phyloP scores from a whole-genome alignment of 2,329 filamentous ascomycete species.

The Tolypocladium endophyticum region DNA sequence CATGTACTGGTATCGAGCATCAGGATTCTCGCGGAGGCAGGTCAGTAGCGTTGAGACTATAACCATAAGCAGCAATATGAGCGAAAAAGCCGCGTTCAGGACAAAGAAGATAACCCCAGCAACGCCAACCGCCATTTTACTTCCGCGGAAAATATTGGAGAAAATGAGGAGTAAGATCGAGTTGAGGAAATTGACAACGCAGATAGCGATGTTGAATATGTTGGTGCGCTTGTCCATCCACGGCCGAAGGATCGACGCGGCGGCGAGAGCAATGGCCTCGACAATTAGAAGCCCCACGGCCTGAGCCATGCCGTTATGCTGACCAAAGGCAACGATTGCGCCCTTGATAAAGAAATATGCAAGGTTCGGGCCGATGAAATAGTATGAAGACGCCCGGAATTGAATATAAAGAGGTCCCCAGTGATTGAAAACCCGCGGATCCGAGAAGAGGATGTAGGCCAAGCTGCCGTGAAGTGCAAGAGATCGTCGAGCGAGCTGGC shows the following conservation, averaged over 20 bases:
- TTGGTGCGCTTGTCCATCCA: slow-evolving; percentile 99
- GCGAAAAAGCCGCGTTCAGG: slow-evolving; percentile 71
- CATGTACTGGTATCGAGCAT: slow-evolving; percentile 93
- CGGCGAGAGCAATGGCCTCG: slow-evolving; percentile 69
- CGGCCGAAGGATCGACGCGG: slow-evolving; percentile 68
- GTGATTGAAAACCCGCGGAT: slow-evolving; percentile 85
- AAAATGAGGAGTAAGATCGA: slow-evolving; percentile 84
- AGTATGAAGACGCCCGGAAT: slow-evolving; percentile 91
- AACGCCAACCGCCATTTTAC: slow-evolving; percentile 72
- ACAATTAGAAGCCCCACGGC: slow-evolving; percentile 75
- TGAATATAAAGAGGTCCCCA: slow-evolving; percentile 98
- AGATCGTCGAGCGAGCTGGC: slow-evolving; percentile 78
- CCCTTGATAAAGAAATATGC: slow-evolving; percentile 73
- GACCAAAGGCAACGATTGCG: slow-evolving; percentile 76
- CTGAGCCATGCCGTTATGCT: slow-evolving; percentile 60
- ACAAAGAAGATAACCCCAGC: slow-evolving; percentile 87
- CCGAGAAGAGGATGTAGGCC: slow-evolving; percentile 92
- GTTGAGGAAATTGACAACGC: slow-evolving; percentile 82
- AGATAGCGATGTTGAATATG: slow-evolving; percentile 89
- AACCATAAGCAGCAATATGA: slow-evolving; percentile 74
- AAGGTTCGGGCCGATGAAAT: slow-evolving; percentile 77
- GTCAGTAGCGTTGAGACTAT: slow-evolving; percentile 50
- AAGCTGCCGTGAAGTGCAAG: slow-evolving; percentile 90
- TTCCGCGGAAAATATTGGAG: slow-evolving; percentile 75
- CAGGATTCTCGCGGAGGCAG: slow-evolving; percentile 85